Base-by-base conservation (phyloP, 192 early-diverging fungal species). In the Coemansia guatemalensis region DNA sequence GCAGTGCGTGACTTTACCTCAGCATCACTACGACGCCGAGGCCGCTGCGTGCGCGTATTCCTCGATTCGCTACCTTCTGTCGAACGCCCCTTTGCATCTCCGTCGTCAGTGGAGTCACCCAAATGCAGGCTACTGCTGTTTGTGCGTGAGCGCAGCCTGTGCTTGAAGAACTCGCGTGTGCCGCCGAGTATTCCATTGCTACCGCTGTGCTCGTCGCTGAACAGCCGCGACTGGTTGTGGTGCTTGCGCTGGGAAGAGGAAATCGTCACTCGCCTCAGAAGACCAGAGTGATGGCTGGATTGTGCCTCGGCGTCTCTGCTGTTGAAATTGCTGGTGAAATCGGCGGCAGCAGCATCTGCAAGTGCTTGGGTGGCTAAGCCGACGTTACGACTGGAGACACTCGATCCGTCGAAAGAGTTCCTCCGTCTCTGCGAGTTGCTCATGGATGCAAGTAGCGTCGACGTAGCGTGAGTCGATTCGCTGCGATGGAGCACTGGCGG, bases 151-250 rank as follows among this genome's bases (percentile, higher is more conserved):
- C 77, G 72, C 33, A 80, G 55, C 30, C 68, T 60, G 24, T 70
- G 72, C 64, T 68, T 74, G 41, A 80, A 70, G 32, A 74, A 80
- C 20, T 71, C 77, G 3, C 64, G 55, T 4, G 77, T 80, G 48
- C 77, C 77, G 48, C 77, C 77, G 21, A 80, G 54, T 4, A 74
- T 60, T 25, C 33, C 58, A 25, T 30, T 68, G 14, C 65, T 27
- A 56, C 53, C 62, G 48, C 60, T 60, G 3, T 53, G 52, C 11
- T 60, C 21, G 2, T 67, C 76, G 11, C 24, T 5, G 22, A 49
- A 21, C 2, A 63, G 35, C 2, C 48, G 54, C 14, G 44, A n/a
- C 14, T 48, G 57, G 6, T 60, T 56, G 56, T 47, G 54, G 53
- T 56, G 49, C 62, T 69, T 69, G 54, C 74, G 64, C 18, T 71